These are phyloP conservation scores for Blastomyces emzantsi DNA, from an alignment of 2,329 filamentous ascomycete species.

Conservation along the genomic window DNA sequence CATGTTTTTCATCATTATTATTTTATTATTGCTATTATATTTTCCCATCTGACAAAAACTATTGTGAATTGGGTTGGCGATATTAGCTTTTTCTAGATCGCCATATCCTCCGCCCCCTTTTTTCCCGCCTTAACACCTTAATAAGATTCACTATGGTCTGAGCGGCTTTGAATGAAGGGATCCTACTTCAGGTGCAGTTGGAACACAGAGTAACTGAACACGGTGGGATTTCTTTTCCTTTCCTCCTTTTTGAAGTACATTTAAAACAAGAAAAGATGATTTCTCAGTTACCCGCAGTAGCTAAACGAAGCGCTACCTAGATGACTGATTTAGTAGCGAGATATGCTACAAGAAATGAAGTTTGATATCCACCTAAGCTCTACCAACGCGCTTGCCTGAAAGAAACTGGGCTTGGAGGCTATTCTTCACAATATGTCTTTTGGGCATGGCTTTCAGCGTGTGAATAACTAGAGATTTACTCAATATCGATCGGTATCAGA, in stretches of 20 bases:
- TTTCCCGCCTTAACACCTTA: not conserved
- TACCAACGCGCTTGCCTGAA: not conserved
- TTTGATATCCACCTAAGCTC: not conserved
- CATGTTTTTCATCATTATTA: too few species aligned
- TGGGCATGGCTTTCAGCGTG: too few species aligned
- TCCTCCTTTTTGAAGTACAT: too few species aligned
- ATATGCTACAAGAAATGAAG: not conserved
- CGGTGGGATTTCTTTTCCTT: not conserved
- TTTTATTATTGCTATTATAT: too few species aligned
- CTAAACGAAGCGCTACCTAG: not conserved
- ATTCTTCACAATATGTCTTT: too few species aligned
- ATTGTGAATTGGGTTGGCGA: not conserved
- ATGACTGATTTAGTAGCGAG: not conserved
- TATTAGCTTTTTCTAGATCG: not conserved
- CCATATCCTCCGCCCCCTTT: not conserved
- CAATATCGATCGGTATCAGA: too few species aligned
- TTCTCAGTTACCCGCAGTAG: not conserved
- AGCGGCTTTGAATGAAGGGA: not conserved
- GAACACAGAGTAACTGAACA: not conserved
- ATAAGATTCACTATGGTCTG: not conserved
- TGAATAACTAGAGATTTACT: too few species aligned
- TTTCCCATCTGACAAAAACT: not conserved
- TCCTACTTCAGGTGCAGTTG: not conserved
- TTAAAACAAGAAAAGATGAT: too few species aligned
- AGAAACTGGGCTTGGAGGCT: too few species aligned